These are phyloP conservation scores for Logfia minima DNA, from an alignment of 129 eudicot species.

Conservation along the genomic window DNA sequence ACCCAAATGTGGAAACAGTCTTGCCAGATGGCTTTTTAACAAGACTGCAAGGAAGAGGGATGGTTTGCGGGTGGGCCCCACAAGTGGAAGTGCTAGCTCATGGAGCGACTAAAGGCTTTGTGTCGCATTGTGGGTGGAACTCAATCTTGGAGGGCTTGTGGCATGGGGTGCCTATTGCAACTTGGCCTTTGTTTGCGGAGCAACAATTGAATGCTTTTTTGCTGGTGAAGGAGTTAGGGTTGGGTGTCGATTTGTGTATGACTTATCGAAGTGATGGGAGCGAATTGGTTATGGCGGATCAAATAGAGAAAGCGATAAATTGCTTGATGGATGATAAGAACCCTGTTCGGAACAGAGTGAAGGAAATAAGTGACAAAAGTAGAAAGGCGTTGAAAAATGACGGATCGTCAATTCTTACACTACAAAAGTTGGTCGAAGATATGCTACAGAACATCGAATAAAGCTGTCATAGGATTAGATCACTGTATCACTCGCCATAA, in stretches of 20 bases:
- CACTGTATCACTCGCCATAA: too few relatives aligned
- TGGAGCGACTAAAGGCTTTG: conserved; percentile 34
- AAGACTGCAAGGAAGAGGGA: conserved; percentile 25
- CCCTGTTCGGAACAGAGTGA: conserved; percentile 26
- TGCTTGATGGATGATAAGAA: conserved; percentile 32
- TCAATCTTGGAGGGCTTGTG: conserved; percentile 38
- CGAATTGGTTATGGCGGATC: conserved; percentile 29
- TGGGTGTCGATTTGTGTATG: conserved; percentile 42
- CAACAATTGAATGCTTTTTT: conserved; percentile 43
- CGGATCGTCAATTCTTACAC: conserved; percentile 36
- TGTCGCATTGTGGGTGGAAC: conserved; percentile 51
- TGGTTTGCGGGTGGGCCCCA: conserved; percentile 43
- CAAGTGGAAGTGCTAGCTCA: conserved; percentile 45
- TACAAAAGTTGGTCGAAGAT: conserved; percentile 30
- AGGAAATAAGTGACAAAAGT: conserved; percentile 34
- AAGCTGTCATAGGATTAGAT: neutral
- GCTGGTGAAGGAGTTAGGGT: conserved; percentile 32
- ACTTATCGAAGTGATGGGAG: neutral
- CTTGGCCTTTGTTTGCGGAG: conserved; percentile 48
- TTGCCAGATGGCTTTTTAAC: conserved; percentile 40
- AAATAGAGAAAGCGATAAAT: conserved; percentile 26
- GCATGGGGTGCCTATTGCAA: conserved; percentile 38
- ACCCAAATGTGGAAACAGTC: conserved; percentile 14
- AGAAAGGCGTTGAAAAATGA: conserved; percentile 31
- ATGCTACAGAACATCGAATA: conserved; percentile 13